Percentiles rank a stretch among this genome's conserved stretches.
These are phyloP conservation scores for Amborella trichopoda DNA, from an alignment of 164 flowering plant genomes.

Conservation along the genomic window DNA sequence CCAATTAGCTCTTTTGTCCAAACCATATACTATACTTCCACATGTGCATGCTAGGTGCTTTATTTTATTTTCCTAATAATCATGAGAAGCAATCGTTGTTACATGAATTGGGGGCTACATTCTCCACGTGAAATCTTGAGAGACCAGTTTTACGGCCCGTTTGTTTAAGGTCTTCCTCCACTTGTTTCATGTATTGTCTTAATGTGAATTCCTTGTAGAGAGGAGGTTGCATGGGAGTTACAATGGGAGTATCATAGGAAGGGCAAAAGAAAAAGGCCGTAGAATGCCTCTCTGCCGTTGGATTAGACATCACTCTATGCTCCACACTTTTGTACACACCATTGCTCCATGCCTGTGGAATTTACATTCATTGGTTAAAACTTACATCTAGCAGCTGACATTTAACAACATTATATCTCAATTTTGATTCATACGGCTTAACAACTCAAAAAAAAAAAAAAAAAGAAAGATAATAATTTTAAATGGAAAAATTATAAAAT, in stretches of 20 bases:
- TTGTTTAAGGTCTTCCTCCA: constrained; percentile 50
- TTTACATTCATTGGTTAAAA: too few relatives aligned
- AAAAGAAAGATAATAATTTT: too few relatives aligned
- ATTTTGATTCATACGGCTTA: too few relatives aligned
- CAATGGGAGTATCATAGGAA: constrained; percentile 43
- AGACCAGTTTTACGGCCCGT: constrained; percentile 67
- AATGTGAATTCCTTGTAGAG: constrained; percentile 55
- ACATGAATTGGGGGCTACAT: neutral
- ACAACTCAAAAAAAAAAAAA: too few relatives aligned
- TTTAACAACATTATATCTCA: too few relatives aligned
- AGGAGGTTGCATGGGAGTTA: constrained; percentile 45
- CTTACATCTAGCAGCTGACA: too few relatives aligned
- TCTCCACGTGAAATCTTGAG: constrained; percentile 50
- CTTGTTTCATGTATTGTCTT: constrained; percentile 48
- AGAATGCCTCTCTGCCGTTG: constrained; percentile 50
- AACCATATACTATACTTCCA: too few relatives aligned
- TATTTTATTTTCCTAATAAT: neutral
- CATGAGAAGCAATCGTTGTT: neutral
- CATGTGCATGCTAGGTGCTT: too few relatives aligned
- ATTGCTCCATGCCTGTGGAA: constrained; percentile 92
- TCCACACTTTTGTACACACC: constrained; percentile 61
- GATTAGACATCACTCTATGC: constrained; percentile 62
- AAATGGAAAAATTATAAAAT: too few relatives aligned
- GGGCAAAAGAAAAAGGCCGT: constrained; percentile 79
- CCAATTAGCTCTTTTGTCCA: too few relatives aligned